phyloP scores from a whole-genome alignment of 208 protist species.

The Leishmania martiniquensis region DNA sequence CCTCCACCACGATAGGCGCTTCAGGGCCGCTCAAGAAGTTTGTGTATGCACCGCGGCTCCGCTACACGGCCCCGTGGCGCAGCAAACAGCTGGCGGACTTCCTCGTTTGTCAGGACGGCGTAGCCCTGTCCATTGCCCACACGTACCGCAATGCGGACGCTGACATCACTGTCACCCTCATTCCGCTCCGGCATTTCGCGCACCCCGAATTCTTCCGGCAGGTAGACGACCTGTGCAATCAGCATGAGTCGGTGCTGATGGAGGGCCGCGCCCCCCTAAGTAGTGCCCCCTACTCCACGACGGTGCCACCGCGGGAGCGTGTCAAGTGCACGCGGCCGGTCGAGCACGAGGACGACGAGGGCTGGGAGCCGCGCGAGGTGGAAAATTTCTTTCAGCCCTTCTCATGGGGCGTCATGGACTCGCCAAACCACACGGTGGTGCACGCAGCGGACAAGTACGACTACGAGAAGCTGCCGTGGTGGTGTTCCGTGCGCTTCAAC shows the following conservation, averaged over 20 bases:
- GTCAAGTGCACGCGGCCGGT: constrained; percentile 35
- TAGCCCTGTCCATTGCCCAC: constrained; percentile 56
- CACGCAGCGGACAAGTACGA: constrained; percentile 90
- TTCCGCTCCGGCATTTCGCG: constrained; percentile 81
- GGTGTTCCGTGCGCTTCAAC: constrained; percentile 82
- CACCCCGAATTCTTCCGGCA: constrained; percentile 85
- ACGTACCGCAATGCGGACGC: constrained; percentile 53
- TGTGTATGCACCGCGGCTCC: constrained; percentile 51
- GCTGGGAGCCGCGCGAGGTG: constrained; percentile 82
- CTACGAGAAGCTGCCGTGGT: constrained; percentile 83
- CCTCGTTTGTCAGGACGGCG: constrained; percentile 42
- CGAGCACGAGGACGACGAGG: constrained; percentile 80
- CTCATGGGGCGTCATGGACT: constrained; percentile 86
- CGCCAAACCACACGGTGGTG: constrained; percentile 73
- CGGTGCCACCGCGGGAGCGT: constrained; percentile 62
- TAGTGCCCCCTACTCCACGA: constrained; percentile 67
- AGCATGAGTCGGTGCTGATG: constrained; percentile 88
- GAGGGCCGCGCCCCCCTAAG: constrained; percentile 75
- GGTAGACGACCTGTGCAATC: constrained; percentile 75
- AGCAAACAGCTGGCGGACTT: constrained; percentile 58
- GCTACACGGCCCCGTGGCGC: constrained; percentile 69
- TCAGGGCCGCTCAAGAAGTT: constrained; percentile 12
- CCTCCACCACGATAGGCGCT: background rate
- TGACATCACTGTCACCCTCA: constrained; percentile 71
- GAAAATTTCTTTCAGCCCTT: constrained; percentile 85